Evolutionary conservation across 116 monocot species (phyloP), one percentile per base, ranked within the genome.

Genomic region (Zostera marina): DNA sequence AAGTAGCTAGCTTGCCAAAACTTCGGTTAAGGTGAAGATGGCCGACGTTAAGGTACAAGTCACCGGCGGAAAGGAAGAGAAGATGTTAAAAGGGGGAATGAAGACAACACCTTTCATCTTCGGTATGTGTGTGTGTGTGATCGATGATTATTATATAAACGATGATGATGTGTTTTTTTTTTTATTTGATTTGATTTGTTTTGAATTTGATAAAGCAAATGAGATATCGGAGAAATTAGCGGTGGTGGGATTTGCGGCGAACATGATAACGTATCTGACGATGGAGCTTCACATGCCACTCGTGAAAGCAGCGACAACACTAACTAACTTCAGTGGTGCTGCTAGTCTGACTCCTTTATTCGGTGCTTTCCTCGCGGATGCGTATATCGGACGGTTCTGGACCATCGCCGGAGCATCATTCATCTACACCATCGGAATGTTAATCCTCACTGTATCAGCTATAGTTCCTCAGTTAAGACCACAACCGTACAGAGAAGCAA

Each of bases 361-460:
- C 23, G 89, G 89, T 6, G 89, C 81, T 23, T 63, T 90, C 23
- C 53, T 81, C 14, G 89, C 89, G 21, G 89, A 90, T 60, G 75
- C 89, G 14, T 84, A 73, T 60, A 66, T 77, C 16, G 89, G 89
- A 40, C 84, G 89, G 41, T 90, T 90, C 74, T 84, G 78, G 84
- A 90, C 89, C 41, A 81, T 90, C 42, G 66, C 71, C 24, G 49
- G 59, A 11, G 80, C 78, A 24, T 90, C 89, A 43, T 3, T 76
- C 53, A 41, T 90, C 70, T 90, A 90, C 57, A 78, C 67, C 23
- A 71, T 84, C 9, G 80, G 91, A n/a, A 92, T 92, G 91, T 22
- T 75, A 17, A 67, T 56, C 39, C 74, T 92, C 10, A 86, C 86
- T 3, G 21, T 80, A 11, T 92, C 91, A 10, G 77, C 82, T 5